Base-by-base conservation (phyloP, 176 grass and related monocot genomes). In the Aegilops longissima region DNA sequence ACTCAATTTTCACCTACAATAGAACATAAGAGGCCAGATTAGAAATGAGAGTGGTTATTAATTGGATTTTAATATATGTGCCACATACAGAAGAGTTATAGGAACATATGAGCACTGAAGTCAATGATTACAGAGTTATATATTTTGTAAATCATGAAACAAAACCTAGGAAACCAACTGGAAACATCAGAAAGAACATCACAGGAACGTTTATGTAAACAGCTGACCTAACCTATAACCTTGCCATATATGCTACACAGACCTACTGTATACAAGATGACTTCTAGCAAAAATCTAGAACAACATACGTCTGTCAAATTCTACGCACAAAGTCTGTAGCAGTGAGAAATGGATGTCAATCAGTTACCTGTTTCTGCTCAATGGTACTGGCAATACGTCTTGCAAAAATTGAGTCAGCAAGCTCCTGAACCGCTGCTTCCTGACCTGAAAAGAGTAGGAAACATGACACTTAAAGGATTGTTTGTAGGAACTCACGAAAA, bases 391-490 rank as follows among this genome's bases (percentile, higher is more conserved):
- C 83, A 58, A 95, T 52, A 67, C 91, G 90, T 33, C 87, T 92
- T 79, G 91, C 91, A 81, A 98, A 81, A 84, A 98, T 98, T 47
- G 86, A 88, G 73, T 98, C 85, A 70, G 89, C 85, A 78, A 98
- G 73, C 56, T 90, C 91, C 38, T 64, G n/a, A 30, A 98, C 59
- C 45, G 89, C 74, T 80, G 66, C 34, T 90, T 92, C 84, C 61
- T 79, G 70, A 78, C 93, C 96, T 98, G 86, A 83, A 93, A 87
- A 87, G 44, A 63, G 59, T 23, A 79, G 8, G 30, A 66, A 64
- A 81, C 21, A 21, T 64, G 31, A 78, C n/a, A 81, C 87, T 76
- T 40, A n/a, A 82, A 81, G 27, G 34, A 81, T 80, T 76, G 31
- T 68, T 80, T 76, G 31, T 75, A 80, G 18, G 38, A 77, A 39